phyloP scores from a whole-genome alignment of 768 basidiomycete species.

The Phlebiopsis gigantea region DNA sequence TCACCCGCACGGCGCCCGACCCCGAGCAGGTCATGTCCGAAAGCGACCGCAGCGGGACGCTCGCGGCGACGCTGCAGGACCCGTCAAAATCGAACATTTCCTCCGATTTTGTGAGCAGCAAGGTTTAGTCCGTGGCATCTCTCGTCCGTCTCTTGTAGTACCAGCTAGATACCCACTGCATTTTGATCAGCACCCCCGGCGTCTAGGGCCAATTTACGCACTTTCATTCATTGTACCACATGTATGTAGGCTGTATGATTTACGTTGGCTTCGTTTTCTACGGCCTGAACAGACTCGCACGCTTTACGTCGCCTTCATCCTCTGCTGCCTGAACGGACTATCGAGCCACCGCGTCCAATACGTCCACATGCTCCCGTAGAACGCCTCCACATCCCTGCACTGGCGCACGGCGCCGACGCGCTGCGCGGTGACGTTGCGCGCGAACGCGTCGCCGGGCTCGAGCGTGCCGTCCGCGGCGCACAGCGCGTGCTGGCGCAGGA shows the following conservation, averaged over 20 bases:
- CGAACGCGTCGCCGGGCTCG: slow-evolving; percentile 10
- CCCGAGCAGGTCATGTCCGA: background rate
- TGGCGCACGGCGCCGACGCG: background rate
- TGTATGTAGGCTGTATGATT: too few species aligned
- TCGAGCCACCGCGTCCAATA: slow-evolving; percentile 3
- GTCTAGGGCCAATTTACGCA: too few species aligned
- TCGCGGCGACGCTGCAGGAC: background rate
- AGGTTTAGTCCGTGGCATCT: background rate
- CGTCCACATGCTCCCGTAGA: background rate
- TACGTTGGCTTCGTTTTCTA: too few species aligned
- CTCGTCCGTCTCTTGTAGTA: too few species aligned
- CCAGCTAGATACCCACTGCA: background rate
- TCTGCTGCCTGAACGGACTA: background rate
- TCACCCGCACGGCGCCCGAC: background rate
- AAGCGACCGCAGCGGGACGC: background rate
- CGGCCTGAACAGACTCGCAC: background rate
- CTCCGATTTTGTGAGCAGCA: background rate
- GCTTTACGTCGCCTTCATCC: background rate
- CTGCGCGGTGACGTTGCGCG: background rate
- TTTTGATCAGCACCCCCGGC: background rate
- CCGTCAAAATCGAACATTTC: background rate
- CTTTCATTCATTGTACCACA: too few species aligned
- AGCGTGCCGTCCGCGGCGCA: slow-evolving; percentile 20
- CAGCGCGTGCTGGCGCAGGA: slow-evolving; percentile 17
- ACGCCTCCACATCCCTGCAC: slow-evolving; percentile 8